Evolutionary conservation across 495 filamentous ascomycete genomes (phyloP).

Genomic region (Penicillium coffeae): DNA sequence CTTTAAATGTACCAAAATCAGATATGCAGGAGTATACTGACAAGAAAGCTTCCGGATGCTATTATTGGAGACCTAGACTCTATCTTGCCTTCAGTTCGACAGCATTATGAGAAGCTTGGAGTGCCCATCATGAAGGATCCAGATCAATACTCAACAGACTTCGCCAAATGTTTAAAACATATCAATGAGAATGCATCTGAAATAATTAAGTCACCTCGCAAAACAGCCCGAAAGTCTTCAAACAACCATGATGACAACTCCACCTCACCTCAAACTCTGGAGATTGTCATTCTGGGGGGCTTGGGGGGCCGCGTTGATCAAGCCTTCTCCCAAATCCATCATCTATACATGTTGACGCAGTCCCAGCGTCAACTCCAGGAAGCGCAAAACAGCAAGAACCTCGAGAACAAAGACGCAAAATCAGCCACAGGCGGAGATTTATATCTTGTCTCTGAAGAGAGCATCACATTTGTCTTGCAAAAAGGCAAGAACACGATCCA

Average conservation of each 20-base stretch:
- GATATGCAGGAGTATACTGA: too few species aligned
- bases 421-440: conserved; percentile 35
- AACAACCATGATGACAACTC: not conserved
- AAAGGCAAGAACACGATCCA: conserved; percentile 63
- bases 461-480: conserved; percentile 73
- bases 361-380: conserved; percentile 15
- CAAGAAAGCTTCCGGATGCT: conserved; percentile 50
- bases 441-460: conserved; percentile 73
- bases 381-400: not conserved
- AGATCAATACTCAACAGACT: conserved; percentile 84
- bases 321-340: conserved; percentile 80
- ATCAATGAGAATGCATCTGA: conserved; percentile 39
- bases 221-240: not conserved
- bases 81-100: conserved; percentile 50
- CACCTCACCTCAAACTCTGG: conserved; percentile 16
- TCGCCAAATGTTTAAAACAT: conserved; percentile 68
- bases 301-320: conserved; percentile 90
- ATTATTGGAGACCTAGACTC: conserved; percentile 94
- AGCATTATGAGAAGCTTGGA: conserved; percentile 55
- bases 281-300: conserved; percentile 72
- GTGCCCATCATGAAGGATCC: conserved; percentile 58
- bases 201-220: conserved; percentile 22
- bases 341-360: conserved; percentile 53
- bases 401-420: not conserved
- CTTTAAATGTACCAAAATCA: too few species aligned